A percentile compares a stretch with the other conserved stretches of the same genome.
Conservation (phyloP, 495 filamentous ascomycete genomes). For the Penicillium maclennaniae region DNA sequence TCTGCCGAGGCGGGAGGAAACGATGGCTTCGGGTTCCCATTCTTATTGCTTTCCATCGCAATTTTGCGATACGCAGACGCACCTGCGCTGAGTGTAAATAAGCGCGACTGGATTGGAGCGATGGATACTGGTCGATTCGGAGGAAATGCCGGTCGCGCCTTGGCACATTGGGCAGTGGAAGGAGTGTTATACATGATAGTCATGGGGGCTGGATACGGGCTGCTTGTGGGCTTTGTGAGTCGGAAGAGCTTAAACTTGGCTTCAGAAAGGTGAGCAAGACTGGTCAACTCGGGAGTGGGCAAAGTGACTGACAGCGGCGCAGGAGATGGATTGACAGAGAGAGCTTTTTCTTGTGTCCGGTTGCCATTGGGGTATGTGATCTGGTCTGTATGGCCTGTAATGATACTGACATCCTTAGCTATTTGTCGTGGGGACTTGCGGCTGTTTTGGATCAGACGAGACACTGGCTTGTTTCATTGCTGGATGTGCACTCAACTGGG, state of each 20-base stretch:
- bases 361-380: constrained; percentile 31
- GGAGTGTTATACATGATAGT: constrained; percentile 41
- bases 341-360: constrained; percentile 29
- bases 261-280: constrained; percentile 19
- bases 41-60: constrained; percentile 53
- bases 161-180: constrained; percentile 40
- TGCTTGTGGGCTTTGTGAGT: constrained; percentile 30
- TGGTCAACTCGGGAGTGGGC: neutral
- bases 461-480: constrained; percentile 40
- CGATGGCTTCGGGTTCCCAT: constrained; percentile 59
- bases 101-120: constrained; percentile 28
- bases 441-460: constrained; percentile 39
- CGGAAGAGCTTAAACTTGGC: constrained; percentile 29
- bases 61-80: constrained; percentile 51
- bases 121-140: constrained; percentile 32
- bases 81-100: constrained; percentile 10
- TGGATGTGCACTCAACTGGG: constrained; percentile 38
- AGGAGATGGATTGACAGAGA: constrained; percentile 38
- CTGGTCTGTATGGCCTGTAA: neutral
- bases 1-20: constrained; percentile 59
- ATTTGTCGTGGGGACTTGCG: constrained; percentile 38
- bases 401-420: constrained; percentile 14
- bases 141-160: constrained; percentile 27
- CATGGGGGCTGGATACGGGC: constrained; percentile 33
- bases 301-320: neutral